Evolutionary conservation across 2,329 filamentous ascomycete genomes (phyloP).

Genomic region (Aureobasidium sp.): DNA sequence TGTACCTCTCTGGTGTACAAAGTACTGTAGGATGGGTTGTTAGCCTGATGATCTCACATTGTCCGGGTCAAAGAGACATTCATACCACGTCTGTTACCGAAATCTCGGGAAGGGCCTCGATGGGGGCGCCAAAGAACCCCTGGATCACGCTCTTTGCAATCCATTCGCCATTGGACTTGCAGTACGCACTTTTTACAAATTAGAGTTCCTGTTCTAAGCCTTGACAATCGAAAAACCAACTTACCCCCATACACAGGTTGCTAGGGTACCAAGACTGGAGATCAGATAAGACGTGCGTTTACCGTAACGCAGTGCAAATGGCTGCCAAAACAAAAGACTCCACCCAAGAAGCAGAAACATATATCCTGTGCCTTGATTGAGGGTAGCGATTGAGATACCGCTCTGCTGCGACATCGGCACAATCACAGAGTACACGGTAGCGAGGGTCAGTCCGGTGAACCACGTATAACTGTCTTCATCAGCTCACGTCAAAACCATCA

Average conservation of each 20-base stretch:
- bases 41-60: too few relatives aligned
- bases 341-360: constrained; percentile 39
- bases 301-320: constrained; percentile 40
- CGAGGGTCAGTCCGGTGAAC: neutral
- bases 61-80: too few relatives aligned
- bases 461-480: neutral
- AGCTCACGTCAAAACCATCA: too few relatives aligned
- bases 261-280: constrained; percentile 17
- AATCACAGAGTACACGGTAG: neutral
- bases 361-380: constrained; percentile 25
- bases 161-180: constrained; percentile 14
- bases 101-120: constrained; percentile 20
- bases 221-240: too few relatives aligned
- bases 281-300: constrained; percentile 23
- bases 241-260: constrained; percentile 20
- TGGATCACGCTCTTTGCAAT: constrained; percentile 25
- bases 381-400: constrained; percentile 18
- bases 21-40: too few relatives aligned
- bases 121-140: constrained; percentile 20
- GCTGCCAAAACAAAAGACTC: constrained; percentile 42
- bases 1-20: constrained; percentile 17
- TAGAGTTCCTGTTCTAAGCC: too few relatives aligned
- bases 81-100: constrained; percentile 16
- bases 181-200: too few relatives aligned
- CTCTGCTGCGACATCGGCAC: constrained; percentile 9